phyloP scores from a whole-genome alignment of 1,284 basidiomycete genomes.

The Volvariella volvacea region DNA sequence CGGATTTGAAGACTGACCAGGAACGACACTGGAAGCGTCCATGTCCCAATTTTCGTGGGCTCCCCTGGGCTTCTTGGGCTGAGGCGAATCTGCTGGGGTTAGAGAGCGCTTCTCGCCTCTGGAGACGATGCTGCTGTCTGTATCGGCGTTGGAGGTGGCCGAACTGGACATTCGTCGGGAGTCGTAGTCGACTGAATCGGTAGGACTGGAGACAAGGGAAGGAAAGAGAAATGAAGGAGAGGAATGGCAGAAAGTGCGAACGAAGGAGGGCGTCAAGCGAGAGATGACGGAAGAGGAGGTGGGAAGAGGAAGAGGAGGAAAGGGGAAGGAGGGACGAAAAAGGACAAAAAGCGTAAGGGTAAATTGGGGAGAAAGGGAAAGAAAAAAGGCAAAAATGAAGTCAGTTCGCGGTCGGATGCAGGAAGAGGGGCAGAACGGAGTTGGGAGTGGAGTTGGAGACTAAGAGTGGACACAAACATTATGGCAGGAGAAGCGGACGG shows the following conservation, averaged over 20 bases:
- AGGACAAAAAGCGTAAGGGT: neutral
- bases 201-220: constrained; percentile 20
- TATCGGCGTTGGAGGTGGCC: constrained; percentile 51
- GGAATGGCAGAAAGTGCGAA: neutral
- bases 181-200: constrained; percentile 42
- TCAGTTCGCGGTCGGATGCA: too few relatives aligned
- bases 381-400: constrained; percentile 5
- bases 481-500: constrained; percentile 41
- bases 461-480: constrained; percentile 27
- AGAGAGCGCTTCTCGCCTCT: constrained; percentile 50
- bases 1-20: constrained; percentile 12
- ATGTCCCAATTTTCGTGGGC: constrained; percentile 31
- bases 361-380: constrained; percentile 2
- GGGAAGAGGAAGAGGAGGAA: constrained; percentile 7
- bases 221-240: constrained; percentile 11
- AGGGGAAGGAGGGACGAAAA: constrained; percentile 4
- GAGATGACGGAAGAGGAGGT: constrained; percentile 1
- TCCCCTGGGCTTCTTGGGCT: constrained; percentile 38
- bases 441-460: constrained; percentile 9
- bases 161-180: constrained; percentile 57
- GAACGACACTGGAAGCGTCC: constrained; percentile 12
- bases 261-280: too few relatives aligned
- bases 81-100: constrained; percentile 46
- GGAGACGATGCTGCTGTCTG: constrained; percentile 54
- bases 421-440: neutral